Base-by-base conservation (phyloP, 257 asterid genomes). In the Rauvolfia tetraphylla region DNA sequence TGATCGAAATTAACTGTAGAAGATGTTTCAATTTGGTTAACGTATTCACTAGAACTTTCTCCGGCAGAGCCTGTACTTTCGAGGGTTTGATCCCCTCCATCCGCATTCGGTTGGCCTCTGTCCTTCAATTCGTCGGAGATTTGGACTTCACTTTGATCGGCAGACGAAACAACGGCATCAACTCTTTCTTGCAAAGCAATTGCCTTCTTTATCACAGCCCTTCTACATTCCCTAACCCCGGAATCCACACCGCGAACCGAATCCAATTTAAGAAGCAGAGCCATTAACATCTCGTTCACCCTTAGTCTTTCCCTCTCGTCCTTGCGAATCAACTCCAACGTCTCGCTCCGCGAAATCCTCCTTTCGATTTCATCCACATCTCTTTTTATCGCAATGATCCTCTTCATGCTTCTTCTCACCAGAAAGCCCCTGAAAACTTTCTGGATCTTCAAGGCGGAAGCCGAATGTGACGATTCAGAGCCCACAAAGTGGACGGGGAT, bases 391-490 rank as follows among this genome's bases (percentile, higher is more conserved):
- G 76, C 80, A 76, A 62, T 72, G 4, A 94, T 88, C 76, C 83
- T 91, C 85, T 78, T 83, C 89, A 90, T 23, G 76, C 84, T 81
- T 61, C 85, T 92, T 75, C 98, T 77, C 38, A 87, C 95, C 78
- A 88, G 56, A 84, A 80, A 89, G 0, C 97, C 98, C 84, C 93
- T 84, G 81, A 92, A 85, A 29, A 84, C 90, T 88, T 85, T 94
- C 89, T 94, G 98, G 14, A 94, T 87, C 78, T 72, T 89, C 86
- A 85, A 25, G 3, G 95, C 98, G 1, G 90, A 84, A 10, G 31
- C 87, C 20, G 83, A 65, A n/a, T 12, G 44, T 7, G 67, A 44
- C 6, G 79, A 41, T 9, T 71, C 81, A 36, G 76, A 46, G 22
- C 86, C 85, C 27, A 82, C 78, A n/a, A 80, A 89, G 0, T 73